Evolutionary conservation across 2,329 filamentous ascomycete species (phyloP), one percentile per base, ranked within the genome.

Genomic region (Fusarium chlamydosporum): DNA sequence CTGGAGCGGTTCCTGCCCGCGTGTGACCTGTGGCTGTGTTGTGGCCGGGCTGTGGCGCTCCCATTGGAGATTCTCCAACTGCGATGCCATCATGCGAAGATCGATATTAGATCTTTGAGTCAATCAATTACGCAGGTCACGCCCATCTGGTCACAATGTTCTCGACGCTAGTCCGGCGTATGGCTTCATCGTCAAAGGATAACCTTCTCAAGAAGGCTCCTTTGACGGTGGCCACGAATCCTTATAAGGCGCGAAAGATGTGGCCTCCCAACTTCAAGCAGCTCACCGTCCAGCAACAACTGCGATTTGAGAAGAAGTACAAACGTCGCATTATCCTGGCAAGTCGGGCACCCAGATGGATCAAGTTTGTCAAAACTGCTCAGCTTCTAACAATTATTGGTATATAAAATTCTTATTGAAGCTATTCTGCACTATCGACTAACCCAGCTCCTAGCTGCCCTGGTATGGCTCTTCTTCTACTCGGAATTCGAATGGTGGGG

Each of bases 251-350:
- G 48, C 90, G 92, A 79, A 92, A 91, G 76, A 82, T 88, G 68
- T 95, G 92, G 92, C 92, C 92, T 59, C 92, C 92, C 13, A 89
- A 94, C 78, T 92, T 95, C 79, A 81, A 84, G 66, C 86, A 88
- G 75, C 85, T 95, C 61, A 88, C 88, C 37, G 81, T 84, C 46
- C 91, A 91, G 78, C 88, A 94, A 75, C 90, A 94, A 79, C 91
- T 94, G 76, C 86, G 89, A 42, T 90, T 93, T 72, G 92, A 95
- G 82, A 89, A 91, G 77, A 90, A 91, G 76, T 94, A 91, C 80
- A 91, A 93, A 80, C 85, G 92, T 53, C 85, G 92, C 55, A 79
- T 91, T 27, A 84, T 85, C 60, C 79, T 92, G 70, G 87, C 88
- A 72, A 86, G 85, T 75, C 83, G 85, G 40, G 82, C 89, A 23